Conservation (phyloP, 495 filamentous ascomycete genomes). For the Tetracladium marchalianum region DNA sequence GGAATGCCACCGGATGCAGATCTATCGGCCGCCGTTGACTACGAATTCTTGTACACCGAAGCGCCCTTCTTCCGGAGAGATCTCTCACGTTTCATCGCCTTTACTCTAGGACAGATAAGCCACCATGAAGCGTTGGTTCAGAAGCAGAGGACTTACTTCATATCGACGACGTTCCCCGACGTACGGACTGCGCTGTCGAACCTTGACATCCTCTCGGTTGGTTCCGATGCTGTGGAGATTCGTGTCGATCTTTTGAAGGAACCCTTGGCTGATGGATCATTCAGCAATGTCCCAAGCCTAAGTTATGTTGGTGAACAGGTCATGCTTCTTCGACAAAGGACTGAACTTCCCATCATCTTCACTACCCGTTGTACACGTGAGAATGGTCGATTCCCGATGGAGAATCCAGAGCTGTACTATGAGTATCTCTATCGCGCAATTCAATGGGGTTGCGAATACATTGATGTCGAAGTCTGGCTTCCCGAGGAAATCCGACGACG, state of each 20-base stretch:
- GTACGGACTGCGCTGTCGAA: conserved; percentile 76
- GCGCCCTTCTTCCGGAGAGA: conserved; percentile 64
- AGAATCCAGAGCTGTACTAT: conserved; percentile 62
- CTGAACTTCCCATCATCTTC: conserved; percentile 78
- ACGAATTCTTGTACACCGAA: conserved; percentile 73
- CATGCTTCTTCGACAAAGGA: conserved; percentile 71
- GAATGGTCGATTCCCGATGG: conserved; percentile 77
- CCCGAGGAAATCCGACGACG: conserved; percentile 60
- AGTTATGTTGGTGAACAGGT: conserved; percentile 79
- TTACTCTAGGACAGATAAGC: conserved; percentile 64
- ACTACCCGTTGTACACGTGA: conserved; percentile 71
- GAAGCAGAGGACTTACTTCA: conserved; percentile 69
- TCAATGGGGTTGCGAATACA: conserved; percentile 80
- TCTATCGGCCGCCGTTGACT: conserved; percentile 58
- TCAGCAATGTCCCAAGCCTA: conserved; percentile 57
- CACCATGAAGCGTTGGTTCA: conserved; percentile 65
- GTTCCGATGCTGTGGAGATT: conserved; percentile 74
- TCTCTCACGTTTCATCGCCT: conserved; percentile 63
- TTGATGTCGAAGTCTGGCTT: conserved; percentile 79
- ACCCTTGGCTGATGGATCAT: conserved; percentile 43
- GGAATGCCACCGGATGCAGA: conserved; percentile 54
- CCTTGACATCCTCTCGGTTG: conserved; percentile 75
- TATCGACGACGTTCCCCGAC: conserved; percentile 79
- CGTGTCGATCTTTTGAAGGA: conserved; percentile 75
- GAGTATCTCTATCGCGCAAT: conserved; percentile 69